These are phyloP conservation scores for Solidago caesia DNA, from an alignment of 129 eudicot species.

Conservation along the genomic window DNA sequence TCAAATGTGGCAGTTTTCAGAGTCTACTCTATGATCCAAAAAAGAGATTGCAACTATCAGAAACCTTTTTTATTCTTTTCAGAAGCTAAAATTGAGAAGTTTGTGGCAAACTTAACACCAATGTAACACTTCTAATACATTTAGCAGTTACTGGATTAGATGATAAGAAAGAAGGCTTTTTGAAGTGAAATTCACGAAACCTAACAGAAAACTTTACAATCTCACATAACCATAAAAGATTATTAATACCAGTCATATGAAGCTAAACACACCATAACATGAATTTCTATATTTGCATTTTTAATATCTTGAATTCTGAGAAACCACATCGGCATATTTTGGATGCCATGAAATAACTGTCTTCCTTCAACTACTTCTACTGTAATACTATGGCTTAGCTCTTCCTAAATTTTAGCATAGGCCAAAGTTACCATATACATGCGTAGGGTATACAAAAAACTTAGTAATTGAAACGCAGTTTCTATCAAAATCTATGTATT, in stretches of 20 bases:
- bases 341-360: not conserved
- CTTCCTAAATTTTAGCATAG: not conserved
- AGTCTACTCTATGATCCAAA: no score
- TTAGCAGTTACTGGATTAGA: no score
- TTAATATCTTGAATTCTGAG: not conserved
- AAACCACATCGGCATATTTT: not conserved
- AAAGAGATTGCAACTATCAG: no score
- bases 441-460: no score
- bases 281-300: not conserved
- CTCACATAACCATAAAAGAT: not conserved
- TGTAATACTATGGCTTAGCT: not conserved
- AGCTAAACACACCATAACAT: not conserved
- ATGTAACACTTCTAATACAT: no score
- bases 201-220: not conserved
- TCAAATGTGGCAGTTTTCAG: no score
- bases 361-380: not conserved
- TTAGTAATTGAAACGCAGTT: no score
- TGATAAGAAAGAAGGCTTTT: not conserved
- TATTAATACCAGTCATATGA: not conserved
- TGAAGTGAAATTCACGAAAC: not conserved
- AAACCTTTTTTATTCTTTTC: no score
- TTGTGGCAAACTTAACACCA: no score
- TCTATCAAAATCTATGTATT: not conserved
- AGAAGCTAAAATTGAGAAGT: no score
- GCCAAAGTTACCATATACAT: not conserved